These are phyloP conservation scores for barrel medic (Medicago truncatula) DNA, from an alignment of 306 rosid species.

Conservation along the genomic window DNA sequence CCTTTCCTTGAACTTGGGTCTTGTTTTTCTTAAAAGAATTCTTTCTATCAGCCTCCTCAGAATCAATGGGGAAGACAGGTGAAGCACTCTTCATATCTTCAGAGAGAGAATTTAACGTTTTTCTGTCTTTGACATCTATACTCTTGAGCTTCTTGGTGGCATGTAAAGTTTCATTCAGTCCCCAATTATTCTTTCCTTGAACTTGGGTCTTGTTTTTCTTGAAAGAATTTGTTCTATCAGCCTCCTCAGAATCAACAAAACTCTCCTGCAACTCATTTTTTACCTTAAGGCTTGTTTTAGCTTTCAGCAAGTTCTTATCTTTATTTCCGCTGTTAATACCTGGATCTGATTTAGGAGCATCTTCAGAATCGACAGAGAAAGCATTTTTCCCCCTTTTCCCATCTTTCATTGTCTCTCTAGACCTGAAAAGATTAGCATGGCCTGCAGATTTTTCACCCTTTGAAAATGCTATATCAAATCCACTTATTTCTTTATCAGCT, in stretches of 20 bases:
- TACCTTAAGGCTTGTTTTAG: constrained; percentile 50
- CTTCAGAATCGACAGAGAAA: constrained; percentile 48
- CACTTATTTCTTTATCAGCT: constrained; percentile 48
- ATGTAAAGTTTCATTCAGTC: constrained; percentile 53
- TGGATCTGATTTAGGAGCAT: constrained; percentile 50
- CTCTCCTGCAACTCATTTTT: constrained; percentile 44
- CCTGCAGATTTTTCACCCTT: constrained; percentile 51
- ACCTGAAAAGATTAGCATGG: constrained; percentile 42
- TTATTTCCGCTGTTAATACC: constrained; percentile 51
- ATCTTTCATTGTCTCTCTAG: constrained; percentile 55
- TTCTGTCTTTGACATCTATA: constrained; percentile 29
- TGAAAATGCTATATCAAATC: constrained; percentile 38
- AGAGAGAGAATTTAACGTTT: too few relatives aligned
- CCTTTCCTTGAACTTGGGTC: constrained; percentile 54
- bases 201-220: constrained; percentile 54
- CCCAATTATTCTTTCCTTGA: constrained; percentile 54
- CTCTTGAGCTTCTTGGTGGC: constrained; percentile 62
- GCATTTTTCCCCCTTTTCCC: constrained; percentile 50
- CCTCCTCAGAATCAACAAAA: constrained; percentile 44
- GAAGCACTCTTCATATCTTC: too few relatives aligned
- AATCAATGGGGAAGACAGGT: neutral
- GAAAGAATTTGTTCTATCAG: constrained; percentile 43
- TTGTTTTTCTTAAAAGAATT: constrained; percentile 49
- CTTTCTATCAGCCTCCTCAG: constrained; percentile 48
- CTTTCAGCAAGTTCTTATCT: constrained; percentile 52